Conservation (phyloP, 495 filamentous ascomycete genomes). For the Amniculicola lignicola region DNA sequence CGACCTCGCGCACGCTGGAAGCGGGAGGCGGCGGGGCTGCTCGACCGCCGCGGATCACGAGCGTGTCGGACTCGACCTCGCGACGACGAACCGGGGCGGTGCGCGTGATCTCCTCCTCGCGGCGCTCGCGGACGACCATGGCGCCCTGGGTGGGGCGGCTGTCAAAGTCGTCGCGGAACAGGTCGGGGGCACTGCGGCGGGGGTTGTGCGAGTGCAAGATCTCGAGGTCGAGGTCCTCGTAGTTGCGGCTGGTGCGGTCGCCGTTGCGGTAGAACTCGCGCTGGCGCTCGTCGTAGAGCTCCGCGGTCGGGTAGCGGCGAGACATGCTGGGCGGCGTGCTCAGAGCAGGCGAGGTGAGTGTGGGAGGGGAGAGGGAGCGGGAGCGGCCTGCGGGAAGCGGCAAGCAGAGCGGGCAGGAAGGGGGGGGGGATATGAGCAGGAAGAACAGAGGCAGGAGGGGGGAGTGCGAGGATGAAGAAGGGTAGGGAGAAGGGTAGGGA, state of each 20-base stretch:
- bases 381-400: background rate
- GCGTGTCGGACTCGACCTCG: constrained; percentile 33
- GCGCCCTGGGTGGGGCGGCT: constrained; percentile 43
- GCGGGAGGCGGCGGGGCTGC: constrained; percentile 18
- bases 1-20: constrained; percentile 34
- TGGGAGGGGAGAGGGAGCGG: background rate
- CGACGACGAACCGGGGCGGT: constrained; percentile 29
- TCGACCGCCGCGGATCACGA: constrained; percentile 29
- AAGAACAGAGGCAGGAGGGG: background rate
- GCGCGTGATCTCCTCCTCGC: constrained; percentile 35
- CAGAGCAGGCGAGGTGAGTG: background rate
- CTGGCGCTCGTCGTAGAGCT: constrained; percentile 49
- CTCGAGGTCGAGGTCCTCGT: constrained; percentile 43
- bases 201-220: constrained; percentile 26
- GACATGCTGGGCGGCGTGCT: constrained; percentile 20
- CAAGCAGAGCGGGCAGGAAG: background rate
- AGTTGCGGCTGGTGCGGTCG: constrained; percentile 34
- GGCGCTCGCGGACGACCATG: constrained; percentile 46
- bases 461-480: constrained; percentile 11
- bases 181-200: constrained; percentile 48
- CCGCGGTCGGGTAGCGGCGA: constrained; percentile 40
- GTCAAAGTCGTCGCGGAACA: constrained; percentile 54
- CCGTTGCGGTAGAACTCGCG: constrained; percentile 45
- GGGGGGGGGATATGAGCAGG: constrained; percentile 4
- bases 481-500: background rate